Evolutionary conservation across 805 yeast genomes (phyloP).

Genomic region (Spathaspora boniae): DNA sequence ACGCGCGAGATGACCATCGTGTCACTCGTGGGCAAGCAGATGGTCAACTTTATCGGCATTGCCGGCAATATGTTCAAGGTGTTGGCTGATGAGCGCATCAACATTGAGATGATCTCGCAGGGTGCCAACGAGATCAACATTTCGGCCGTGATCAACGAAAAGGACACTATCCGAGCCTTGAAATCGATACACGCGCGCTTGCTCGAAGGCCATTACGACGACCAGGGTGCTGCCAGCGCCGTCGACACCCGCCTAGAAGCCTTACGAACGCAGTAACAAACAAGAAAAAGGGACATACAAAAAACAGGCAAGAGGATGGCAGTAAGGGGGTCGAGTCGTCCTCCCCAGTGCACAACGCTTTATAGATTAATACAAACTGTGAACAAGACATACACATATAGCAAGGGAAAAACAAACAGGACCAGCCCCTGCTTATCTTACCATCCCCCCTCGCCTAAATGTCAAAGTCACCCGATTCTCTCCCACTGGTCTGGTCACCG

Average conservation of each 20-base stretch:
- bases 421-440: neutral
- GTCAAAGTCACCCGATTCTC: constrained; percentile 34
- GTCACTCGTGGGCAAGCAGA: constrained; percentile 92
- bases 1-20: constrained; percentile 86
- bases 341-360: too few relatives aligned
- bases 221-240: constrained; percentile 20
- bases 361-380: neutral
- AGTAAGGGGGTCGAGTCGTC: too few relatives aligned
- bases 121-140: constrained; percentile 98
- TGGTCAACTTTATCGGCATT: constrained; percentile 94
- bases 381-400: constrained; percentile 5
- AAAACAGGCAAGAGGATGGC: too few relatives aligned
- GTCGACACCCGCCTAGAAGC: constrained; percentile 31
- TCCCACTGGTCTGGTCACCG: constrained; percentile 12
- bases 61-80: constrained; percentile 97
- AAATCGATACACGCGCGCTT: constrained; percentile 78
- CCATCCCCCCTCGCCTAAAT: constrained; percentile 14
- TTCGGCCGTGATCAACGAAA: constrained; percentile 86
- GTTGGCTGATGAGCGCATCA: constrained; percentile 84
- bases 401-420: neutral
- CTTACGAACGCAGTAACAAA: constrained; percentile 15
- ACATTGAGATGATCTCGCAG: constrained; percentile 97
- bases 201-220: constrained; percentile 44
- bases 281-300: too few relatives aligned
- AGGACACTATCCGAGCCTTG: constrained; percentile 80